Percentiles rank a stretch among this genome's conserved stretches.
Conservation (phyloP, 371 early-diverging fungal genomes). For the Syncephalastrum contaminatum region DNA sequence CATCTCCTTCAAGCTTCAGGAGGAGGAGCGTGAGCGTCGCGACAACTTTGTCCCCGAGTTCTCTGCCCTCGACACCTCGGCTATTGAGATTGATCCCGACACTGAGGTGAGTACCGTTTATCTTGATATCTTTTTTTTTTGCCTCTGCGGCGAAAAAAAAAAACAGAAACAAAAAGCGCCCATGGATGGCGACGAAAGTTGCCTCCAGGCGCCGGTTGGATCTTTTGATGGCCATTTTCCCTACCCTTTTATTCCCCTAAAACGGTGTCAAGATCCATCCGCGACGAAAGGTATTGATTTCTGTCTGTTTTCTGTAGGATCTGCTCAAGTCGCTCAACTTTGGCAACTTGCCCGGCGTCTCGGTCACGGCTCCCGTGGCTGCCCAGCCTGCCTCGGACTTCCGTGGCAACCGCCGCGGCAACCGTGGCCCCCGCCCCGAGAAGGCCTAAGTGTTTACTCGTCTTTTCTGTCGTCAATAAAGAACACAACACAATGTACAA, state of each 20-base stretch:
- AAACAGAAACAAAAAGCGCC: neutral
- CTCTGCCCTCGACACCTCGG: conserved; percentile 92
- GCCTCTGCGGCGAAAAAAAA: neutral
- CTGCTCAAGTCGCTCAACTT: conserved; percentile 94
- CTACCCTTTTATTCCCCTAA: conserved; percentile 12
- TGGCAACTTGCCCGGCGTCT: conserved; percentile 74
- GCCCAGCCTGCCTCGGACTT: conserved; percentile 18
- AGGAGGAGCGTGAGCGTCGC: conserved; percentile 99
- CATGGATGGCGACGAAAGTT: too few relatives aligned
- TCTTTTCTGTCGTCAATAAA: conserved; percentile 5
- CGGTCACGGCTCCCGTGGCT: conserved; percentile 42
- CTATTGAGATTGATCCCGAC: conserved; percentile 93
- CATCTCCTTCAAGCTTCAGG: conserved; percentile 99
- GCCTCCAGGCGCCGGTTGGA: conserved; percentile 22
- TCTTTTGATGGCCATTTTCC: conserved; percentile 37
- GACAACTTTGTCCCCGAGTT: conserved; percentile 99
- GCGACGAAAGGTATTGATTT: conserved; percentile 2
- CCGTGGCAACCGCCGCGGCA: conserved; percentile 20
- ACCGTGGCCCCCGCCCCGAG: conserved; percentile 20
- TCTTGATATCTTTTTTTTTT: conserved; percentile 4
- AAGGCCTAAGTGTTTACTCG: conserved; percentile 16
- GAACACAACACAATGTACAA: neutral
- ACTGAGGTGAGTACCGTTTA: conserved; percentile 56
- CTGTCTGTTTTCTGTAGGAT: conserved; percentile 50
- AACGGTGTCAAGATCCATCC: conserved; percentile 38